These are phyloP conservation scores for Alternaria hordeiaustralica DNA, from an alignment of 2,329 filamentous ascomycete species.

Conservation along the genomic window DNA sequence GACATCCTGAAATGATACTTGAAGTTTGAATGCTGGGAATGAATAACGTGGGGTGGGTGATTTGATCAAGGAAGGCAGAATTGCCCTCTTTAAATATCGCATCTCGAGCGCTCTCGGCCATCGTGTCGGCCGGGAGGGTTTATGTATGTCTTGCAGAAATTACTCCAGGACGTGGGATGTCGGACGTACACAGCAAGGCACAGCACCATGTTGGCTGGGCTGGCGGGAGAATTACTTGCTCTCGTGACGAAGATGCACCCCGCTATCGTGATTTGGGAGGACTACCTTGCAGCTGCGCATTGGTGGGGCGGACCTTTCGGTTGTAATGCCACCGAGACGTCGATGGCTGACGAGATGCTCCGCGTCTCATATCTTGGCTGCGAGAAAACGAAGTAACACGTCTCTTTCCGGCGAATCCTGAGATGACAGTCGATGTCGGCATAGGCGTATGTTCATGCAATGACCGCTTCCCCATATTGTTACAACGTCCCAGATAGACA, in stretches of 20 bases:
- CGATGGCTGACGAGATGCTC: neutral
- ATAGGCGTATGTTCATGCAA: neutral
- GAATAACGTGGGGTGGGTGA: neutral
- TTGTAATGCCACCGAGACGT: neutral
- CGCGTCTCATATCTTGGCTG: neutral
- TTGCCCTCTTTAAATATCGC: constrained; percentile 21
- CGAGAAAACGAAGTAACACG: neutral
- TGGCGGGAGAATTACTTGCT: constrained; percentile 34
- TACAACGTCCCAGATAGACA: neutral
- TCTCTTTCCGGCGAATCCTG: neutral
- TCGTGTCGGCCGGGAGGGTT: neutral
- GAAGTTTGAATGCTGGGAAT: neutral
- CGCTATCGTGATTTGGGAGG: constrained; percentile 24
- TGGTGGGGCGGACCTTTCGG: neutral
- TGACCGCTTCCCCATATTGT: neutral
- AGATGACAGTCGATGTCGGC: neutral
- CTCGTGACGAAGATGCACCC: constrained; percentile 28
- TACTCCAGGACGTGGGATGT: constrained; percentile 21
- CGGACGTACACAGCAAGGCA: constrained; percentile 17
- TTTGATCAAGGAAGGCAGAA: constrained; percentile 7
- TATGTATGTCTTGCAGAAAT: constrained; percentile 14
- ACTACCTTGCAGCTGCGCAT: neutral
- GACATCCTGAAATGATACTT: constrained; percentile 31
- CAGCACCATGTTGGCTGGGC: constrained; percentile 23
- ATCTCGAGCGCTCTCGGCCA: constrained; percentile 3